Conservation (phyloP, 2,329 filamentous ascomycete species). For the Aspergillus sp. region DNA sequence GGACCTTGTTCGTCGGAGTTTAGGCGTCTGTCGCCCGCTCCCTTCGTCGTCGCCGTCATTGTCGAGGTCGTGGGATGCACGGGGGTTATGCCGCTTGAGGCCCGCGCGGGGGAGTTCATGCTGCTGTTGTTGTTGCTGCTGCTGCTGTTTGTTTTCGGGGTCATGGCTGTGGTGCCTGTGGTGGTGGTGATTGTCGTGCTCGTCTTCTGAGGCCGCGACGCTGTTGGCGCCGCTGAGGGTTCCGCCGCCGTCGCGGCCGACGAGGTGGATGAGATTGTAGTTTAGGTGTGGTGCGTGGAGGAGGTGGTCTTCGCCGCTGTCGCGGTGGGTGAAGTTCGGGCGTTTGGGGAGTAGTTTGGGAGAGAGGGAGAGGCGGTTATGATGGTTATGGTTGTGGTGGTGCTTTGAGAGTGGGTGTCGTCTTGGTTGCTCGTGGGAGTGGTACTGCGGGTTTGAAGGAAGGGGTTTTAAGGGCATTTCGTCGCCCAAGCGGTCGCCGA, state of each 20-base stretch:
- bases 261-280: conserved; percentile 35
- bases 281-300: conserved; percentile 28
- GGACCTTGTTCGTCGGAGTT: conserved; percentile 21
- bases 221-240: conserved; percentile 47
- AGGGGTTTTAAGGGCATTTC: conserved; percentile 11
- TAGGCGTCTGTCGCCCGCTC: conserved; percentile 26
- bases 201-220: conserved; percentile 35
- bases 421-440: neutral
- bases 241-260: conserved; percentile 48
- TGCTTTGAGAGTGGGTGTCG: neutral
- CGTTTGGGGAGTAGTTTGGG: conserved; percentile 15
- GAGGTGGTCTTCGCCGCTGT: conserved; percentile 31
- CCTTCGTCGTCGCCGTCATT: conserved; percentile 40
- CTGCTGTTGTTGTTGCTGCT: neutral
- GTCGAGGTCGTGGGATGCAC: conserved; percentile 31
- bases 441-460: conserved; percentile 11
- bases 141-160: neutral
- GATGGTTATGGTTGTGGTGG: neutral
- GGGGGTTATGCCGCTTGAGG: conserved; percentile 15
- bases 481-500: conserved; percentile 18
- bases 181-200: conserved; percentile 25
- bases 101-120: conserved; percentile 12
- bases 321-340: conserved; percentile 25
- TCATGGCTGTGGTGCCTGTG: neutral
- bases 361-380: conserved; percentile 6